These are phyloP conservation scores for Scolecobasidium constrictum DNA, from an alignment of 2,329 filamentous ascomycete species.

Conservation along the genomic window DNA sequence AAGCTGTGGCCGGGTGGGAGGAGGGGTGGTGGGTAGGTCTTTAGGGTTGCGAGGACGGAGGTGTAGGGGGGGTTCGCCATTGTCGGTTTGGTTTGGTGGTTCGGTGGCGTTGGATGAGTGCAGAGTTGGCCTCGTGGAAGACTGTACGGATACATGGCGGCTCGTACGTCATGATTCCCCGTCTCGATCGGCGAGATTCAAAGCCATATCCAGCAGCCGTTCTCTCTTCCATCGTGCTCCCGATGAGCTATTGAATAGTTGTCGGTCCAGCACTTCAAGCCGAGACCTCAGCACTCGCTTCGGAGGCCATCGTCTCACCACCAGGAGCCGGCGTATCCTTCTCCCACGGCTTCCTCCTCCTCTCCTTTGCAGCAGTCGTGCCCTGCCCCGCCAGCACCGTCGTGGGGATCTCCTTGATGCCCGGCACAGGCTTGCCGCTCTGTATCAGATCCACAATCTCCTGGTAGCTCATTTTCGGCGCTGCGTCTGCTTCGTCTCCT, in stretches of 20 bases:
- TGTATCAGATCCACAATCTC: conserved; percentile 80
- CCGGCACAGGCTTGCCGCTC: conserved; percentile 70
- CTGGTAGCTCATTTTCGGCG: conserved; percentile 4
- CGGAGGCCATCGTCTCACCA: neutral
- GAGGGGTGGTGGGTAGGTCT: conserved; percentile 3
- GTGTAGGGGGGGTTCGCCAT: neutral
- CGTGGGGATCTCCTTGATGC: conserved; percentile 77
- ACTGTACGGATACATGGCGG: too few species aligned
- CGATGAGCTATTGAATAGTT: too few species aligned
- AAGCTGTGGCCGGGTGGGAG: conserved; percentile 3
- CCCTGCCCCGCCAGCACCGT: conserved; percentile 64
- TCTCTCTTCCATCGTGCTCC: too few species aligned
- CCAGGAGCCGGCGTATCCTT: conserved; percentile 31
- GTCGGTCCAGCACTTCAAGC: too few species aligned
- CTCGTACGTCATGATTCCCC: too few species aligned
- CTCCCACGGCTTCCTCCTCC: conserved; percentile 71
- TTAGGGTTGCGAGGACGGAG: neutral
- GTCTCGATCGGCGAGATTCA: too few species aligned
- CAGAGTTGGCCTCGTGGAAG: too few species aligned
- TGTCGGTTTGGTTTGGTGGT: too few species aligned
- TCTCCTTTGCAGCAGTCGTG: conserved; percentile 39
- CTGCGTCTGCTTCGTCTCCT: conserved; percentile 3
- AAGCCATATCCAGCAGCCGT: too few species aligned
- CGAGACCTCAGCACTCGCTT: too few species aligned
- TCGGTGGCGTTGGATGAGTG: too few species aligned